Evolutionary conservation across 306 rosid genomes (phyloP).

Genomic region (Prinsepia uniflora): DNA sequence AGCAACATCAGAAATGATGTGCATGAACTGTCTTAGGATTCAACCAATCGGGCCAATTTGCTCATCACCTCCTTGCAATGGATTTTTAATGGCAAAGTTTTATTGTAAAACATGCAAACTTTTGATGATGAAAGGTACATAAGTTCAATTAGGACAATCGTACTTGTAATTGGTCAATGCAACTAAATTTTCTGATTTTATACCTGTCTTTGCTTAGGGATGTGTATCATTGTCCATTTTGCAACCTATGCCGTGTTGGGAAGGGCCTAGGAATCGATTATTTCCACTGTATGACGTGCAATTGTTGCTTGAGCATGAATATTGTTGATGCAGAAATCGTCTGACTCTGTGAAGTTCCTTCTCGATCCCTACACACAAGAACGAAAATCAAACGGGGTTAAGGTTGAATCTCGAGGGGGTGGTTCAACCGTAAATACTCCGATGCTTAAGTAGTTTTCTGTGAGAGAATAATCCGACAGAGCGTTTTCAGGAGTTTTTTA

Average conservation of each 20-base stretch:
- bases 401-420: too few relatives aligned
- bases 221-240: conserved; percentile 90
- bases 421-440: too few relatives aligned
- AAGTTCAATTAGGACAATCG: conserved; percentile 10
- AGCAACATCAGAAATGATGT: conserved; percentile 89
- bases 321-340: too few relatives aligned
- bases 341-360: too few relatives aligned
- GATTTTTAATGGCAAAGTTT: conserved; percentile 74
- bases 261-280: conserved; percentile 86
- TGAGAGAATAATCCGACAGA: too few relatives aligned
- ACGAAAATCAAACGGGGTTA: too few relatives aligned
- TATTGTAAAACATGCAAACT: conserved; percentile 77
- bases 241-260: conserved; percentile 95
- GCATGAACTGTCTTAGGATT: conserved; percentile 65
- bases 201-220: conserved; percentile 37
- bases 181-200: neutral
- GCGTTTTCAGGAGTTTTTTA: too few relatives aligned
- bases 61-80: conserved; percentile 72
- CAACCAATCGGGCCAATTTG: conserved; percentile 77
- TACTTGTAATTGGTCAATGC: neutral
- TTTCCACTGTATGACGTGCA: conserved; percentile 95
- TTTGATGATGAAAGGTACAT: conserved; percentile 85
- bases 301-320: conserved; percentile 73
- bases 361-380: too few relatives aligned
- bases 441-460: too few relatives aligned